Evolutionary conservation across 345 rosid species (phyloP).

Genomic region (Moringa oleifera): DNA sequence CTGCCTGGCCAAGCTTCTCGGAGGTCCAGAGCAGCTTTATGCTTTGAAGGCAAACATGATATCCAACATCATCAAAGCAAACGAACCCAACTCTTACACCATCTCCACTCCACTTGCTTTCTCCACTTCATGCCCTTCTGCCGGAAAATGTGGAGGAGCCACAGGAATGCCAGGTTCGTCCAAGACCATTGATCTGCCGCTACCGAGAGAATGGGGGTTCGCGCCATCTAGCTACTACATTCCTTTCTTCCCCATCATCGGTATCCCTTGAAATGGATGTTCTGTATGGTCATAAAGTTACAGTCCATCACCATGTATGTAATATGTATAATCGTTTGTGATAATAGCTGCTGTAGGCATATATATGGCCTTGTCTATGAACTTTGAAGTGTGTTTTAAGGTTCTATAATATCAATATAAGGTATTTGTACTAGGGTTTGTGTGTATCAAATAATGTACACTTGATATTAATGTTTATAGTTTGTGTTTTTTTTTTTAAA

Average conservation of each 20-base stretch:
- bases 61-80: conserved; percentile 40
- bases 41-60: conserved; percentile 33
- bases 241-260: conserved; percentile 82
- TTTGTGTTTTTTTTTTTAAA: too few species aligned
- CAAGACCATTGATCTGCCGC: conserved; percentile 69
- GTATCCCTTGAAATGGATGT: conserved; percentile 71
- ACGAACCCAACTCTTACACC: conserved; percentile 30
- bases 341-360: too few species aligned
- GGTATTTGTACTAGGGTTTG: too few species aligned
- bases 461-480: too few species aligned
- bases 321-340: too few species aligned
- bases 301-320: too few species aligned
- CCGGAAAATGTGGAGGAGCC: conserved; percentile 17
- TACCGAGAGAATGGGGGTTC: conserved; percentile 83
- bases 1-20: conserved; percentile 57
- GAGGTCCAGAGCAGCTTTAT: conserved; percentile 55
- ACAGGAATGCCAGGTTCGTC: conserved; percentile 35
- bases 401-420: too few species aligned
- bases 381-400: too few species aligned
- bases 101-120: conserved; percentile 57
- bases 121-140: conserved; percentile 41
- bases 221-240: conserved; percentile 81
- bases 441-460: too few species aligned
- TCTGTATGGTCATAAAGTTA: too few species aligned
- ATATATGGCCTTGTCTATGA: too few species aligned